Percentiles rank a stretch among this genome's conserved stretches.
These are phyloP conservation scores for Grosmannia clavigera DNA, from an alignment of 2,329 filamentous ascomycete species.

Conservation along the genomic window DNA sequence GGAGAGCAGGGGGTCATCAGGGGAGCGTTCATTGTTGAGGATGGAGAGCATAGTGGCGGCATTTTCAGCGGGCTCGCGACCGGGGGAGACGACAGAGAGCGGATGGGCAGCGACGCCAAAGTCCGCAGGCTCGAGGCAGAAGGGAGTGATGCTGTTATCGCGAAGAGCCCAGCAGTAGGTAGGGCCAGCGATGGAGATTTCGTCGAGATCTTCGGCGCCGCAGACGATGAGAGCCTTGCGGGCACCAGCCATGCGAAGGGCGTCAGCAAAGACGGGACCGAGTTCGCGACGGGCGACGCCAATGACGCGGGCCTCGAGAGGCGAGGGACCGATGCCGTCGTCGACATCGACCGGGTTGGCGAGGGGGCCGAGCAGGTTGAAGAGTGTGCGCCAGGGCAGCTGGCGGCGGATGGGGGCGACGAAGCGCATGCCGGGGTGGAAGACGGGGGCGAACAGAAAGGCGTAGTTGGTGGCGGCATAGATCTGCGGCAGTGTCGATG, in stretches of 20 bases:
- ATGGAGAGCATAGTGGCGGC: constrained; percentile 72
- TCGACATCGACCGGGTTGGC: constrained; percentile 75
- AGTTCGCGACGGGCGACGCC: constrained; percentile 82
- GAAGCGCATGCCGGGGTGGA: constrained; percentile 89
- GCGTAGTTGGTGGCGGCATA: constrained; percentile 80
- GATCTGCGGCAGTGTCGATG: constrained; percentile 56
- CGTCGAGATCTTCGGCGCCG: constrained; percentile 87
- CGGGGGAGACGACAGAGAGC: constrained; percentile 66
- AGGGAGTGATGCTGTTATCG: constrained; percentile 51
- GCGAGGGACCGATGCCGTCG: constrained; percentile 4
- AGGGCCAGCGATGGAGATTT: constrained; percentile 80
- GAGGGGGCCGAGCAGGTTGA: constrained; percentile 89
- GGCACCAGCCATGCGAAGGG: constrained; percentile 61
- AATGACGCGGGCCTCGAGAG: constrained; percentile 77
- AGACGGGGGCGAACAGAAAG: constrained; percentile 91
- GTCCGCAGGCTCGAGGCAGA: constrained; percentile 68
- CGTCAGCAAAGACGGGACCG: constrained; percentile 79
- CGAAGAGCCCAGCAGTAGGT: constrained; percentile 81
- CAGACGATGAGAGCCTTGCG: constrained; percentile 79
- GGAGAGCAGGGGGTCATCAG: constrained; percentile 74
- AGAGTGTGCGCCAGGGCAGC: constrained; percentile 89
- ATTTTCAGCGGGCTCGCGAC: constrained; percentile 78
- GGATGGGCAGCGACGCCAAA: constrained; percentile 72
- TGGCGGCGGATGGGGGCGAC: constrained; percentile 77
- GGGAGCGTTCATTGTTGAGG: constrained; percentile 57